Base-by-base conservation (phyloP, 257 asterid genomes). In the Fraxinus pennsylvanica region DNA sequence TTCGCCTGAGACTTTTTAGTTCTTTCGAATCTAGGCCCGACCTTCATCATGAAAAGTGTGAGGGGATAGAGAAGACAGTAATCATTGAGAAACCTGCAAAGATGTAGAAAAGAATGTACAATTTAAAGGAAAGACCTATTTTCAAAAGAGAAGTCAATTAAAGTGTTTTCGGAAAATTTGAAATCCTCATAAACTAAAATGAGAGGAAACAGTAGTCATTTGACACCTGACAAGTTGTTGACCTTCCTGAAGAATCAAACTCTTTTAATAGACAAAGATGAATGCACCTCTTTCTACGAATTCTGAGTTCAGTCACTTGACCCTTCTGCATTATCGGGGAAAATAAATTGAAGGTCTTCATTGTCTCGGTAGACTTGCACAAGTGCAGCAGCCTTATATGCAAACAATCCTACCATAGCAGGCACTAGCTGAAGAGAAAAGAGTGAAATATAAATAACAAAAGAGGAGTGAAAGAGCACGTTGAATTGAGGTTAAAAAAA, bases 311-410 rank as follows among this genome's bases (percentile, higher is more conserved):
- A 86, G 86, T 80, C 84, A 68, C 78, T 75, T 39, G 86, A 77
- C 36, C 72, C 86, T 73, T 86, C 89, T 74, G 85, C 87, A 68
- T 71, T 84, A 6, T 84, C 97, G 0, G 97, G 97, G 74, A 96
- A 93, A 83, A 96, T 88, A 27, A 96, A 57, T 33, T 87, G 90
- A 81, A 96, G 97, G 81, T 92, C 97, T 81, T 93, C 97, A 22
- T 96, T 93, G 86, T 96, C 99, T 78, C 99, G 88, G 75, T 96
- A 96, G 27, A 96, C 96, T 91, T 96, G 98, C 73, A 96, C 98
- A 41, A 96, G 82, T 59, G 97, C 96, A 70, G 99, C 98, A 52
- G 99, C 98, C 86, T 96, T 96, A 75, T 96, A 96, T 8, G 96
- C 99, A 86, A 96, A 96, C 68, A 96, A 83, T 77, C 99, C 98